Conservation (phyloP, 345 rosid genomes). For the Clausena lansium region DNA sequence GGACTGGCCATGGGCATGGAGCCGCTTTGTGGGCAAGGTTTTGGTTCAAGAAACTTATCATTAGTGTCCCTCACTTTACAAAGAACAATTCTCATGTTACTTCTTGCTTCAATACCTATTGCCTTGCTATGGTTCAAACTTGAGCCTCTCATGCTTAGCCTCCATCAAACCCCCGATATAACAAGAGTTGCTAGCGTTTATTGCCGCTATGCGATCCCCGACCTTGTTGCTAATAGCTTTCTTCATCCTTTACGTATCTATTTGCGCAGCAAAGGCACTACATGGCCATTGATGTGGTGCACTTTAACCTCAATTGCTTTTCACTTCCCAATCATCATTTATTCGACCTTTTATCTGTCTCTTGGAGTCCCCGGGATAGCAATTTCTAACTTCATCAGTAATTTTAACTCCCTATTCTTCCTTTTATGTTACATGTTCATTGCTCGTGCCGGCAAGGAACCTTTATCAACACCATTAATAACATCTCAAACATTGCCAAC, state of each 20-base stretch:
- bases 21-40: conserved; percentile 82
- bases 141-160: conserved; percentile 60
- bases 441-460: conserved; percentile 8
- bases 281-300: conserved; percentile 92
- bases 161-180: conserved; percentile 65
- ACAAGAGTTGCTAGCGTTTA: conserved; percentile 62
- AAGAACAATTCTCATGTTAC: conserved; percentile 63
- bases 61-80: conserved; percentile 50
- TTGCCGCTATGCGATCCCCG: conserved; percentile 68
- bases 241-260: conserved; percentile 85
- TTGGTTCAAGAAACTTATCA: conserved; percentile 62
- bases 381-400: conserved; percentile 55
- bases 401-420: conserved; percentile 58
- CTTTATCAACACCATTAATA: conserved; percentile 1
- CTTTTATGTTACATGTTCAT: conserved; percentile 52
- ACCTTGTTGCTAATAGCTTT: conserved; percentile 70
- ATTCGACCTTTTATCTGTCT: conserved; percentile 49
- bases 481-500: neutral
- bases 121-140: conserved; percentile 67
- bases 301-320: conserved; percentile 50
- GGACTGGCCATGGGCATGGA: conserved; percentile 96
- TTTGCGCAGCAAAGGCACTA: conserved; percentile 75
- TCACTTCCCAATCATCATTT: conserved; percentile 56
- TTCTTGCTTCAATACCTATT: conserved; percentile 63
- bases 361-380: conserved; percentile 82